phyloP scores from a whole-genome alignment of 2,329 filamentous ascomycete species.

The Neofusicoccum ribis region DNA sequence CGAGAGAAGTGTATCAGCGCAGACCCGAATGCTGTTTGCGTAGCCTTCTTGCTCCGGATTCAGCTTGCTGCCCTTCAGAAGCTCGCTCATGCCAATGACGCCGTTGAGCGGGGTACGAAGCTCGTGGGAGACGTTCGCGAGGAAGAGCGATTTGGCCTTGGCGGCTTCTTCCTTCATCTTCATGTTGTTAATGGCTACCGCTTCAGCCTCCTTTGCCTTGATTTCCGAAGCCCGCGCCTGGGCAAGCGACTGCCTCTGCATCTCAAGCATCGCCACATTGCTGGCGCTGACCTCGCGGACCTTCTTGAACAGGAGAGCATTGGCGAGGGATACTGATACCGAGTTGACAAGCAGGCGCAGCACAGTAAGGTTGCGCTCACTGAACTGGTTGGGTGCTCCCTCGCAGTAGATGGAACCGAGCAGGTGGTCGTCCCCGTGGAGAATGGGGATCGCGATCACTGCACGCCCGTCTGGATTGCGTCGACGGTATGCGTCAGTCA shows the following conservation, averaged over 20 bases:
- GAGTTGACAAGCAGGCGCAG: conserved; percentile 72
- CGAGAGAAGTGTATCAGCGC: conserved; percentile 56
- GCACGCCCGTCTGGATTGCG: conserved; percentile 70
- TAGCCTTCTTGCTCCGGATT: conserved; percentile 62
- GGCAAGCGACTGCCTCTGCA: conserved; percentile 72
- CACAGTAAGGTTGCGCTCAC: conserved; percentile 62
- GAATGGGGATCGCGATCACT: conserved; percentile 77
- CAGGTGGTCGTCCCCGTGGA: conserved; percentile 68
- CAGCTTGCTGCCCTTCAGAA: conserved; percentile 59
- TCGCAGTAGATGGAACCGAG: conserved; percentile 76
- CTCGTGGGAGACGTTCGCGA: conserved; percentile 58
- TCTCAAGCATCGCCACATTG: conserved; percentile 74
- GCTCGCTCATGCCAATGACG: conserved; percentile 60
- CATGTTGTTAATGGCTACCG: conserved; percentile 75
- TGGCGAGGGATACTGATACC: conserved; percentile 66
- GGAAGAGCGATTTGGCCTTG: conserved; percentile 78
- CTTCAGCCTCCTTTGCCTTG: conserved; percentile 75
- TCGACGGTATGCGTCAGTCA: conserved; percentile 67
- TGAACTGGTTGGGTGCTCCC: conserved; percentile 72
- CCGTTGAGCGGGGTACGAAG: conserved; percentile 58
- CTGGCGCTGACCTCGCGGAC: conserved; percentile 76
- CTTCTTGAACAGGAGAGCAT: conserved; percentile 64
- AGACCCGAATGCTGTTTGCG: conserved; percentile 65
- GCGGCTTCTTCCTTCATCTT: conserved; percentile 81
- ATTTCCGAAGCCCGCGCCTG: conserved; percentile 72